phyloP scores from a whole-genome alignment of 2,329 filamentous ascomycete genomes.

The Penicillium italicum region DNA sequence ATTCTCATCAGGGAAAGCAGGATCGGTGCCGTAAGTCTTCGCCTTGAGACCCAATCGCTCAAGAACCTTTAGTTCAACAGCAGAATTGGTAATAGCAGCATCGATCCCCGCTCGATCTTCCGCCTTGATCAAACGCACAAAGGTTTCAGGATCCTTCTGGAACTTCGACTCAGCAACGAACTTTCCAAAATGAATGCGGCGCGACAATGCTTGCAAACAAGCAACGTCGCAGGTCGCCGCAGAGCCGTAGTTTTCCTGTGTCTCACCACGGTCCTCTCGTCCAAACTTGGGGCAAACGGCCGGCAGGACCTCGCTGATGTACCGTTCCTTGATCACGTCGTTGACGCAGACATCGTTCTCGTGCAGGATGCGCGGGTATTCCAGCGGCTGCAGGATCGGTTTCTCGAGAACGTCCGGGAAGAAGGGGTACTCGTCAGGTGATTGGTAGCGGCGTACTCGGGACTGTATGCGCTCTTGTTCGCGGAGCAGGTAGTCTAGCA shows the following conservation, averaged over 20 bases:
- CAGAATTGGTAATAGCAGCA: constrained; percentile 82
- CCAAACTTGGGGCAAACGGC: constrained; percentile 72
- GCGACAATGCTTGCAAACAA: constrained; percentile 82
- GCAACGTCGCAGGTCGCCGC: constrained; percentile 86
- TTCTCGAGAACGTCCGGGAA: constrained; percentile 76
- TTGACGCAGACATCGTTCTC: constrained; percentile 89
- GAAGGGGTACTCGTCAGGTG: constrained; percentile 96
- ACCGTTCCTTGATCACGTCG: constrained; percentile 76
- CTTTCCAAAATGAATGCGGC: constrained; percentile 95
- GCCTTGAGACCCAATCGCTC: constrained; percentile 84
- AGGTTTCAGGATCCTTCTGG: constrained; percentile 72
- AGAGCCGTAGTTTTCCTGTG: constrained; percentile 92
- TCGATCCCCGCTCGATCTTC: constrained; percentile 78
- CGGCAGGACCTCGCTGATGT: constrained; percentile 78
- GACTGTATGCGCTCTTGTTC: constrained; percentile 91
- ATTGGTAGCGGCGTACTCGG: constrained; percentile 88
- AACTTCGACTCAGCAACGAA: constrained; percentile 98
- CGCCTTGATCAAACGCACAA: constrained; percentile 76
- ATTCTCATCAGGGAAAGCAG: constrained; percentile 54
- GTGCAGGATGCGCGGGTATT: constrained; percentile 86
- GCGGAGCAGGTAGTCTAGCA: constrained; percentile 89
- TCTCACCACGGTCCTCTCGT: constrained; percentile 75
- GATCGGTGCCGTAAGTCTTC: constrained; percentile 88
- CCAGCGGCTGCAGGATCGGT: constrained; percentile 79
- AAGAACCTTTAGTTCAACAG: constrained; percentile 87